These are phyloP conservation scores for Aspergillus pseudoglaucus DNA, from an alignment of 2,329 filamentous ascomycete genomes.

Conservation along the genomic window DNA sequence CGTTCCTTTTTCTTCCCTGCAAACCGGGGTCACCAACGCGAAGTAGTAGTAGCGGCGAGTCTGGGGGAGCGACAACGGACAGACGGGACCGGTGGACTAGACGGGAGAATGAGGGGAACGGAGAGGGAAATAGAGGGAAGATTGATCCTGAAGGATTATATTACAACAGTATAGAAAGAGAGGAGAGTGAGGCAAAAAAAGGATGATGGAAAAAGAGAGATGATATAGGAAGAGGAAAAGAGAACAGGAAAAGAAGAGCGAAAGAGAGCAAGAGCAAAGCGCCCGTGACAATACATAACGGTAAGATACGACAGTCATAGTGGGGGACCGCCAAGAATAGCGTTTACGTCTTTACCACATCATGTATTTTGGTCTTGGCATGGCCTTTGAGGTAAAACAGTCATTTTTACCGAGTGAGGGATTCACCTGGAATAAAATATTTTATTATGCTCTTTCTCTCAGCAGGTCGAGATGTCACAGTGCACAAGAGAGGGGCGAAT, in stretches of 20 bases:
- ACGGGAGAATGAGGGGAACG: constrained; percentile 6
- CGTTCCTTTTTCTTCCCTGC: too few species aligned
- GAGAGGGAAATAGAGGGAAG: constrained; percentile 4
- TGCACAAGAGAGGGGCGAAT: too few species aligned
- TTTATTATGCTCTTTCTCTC: too few species aligned
- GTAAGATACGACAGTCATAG: neutral
- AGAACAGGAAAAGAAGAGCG: neutral
- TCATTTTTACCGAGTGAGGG: too few species aligned
- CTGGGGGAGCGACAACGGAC: constrained; percentile 4
- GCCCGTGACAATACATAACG: neutral
- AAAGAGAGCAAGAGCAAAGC: neutral
- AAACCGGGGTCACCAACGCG: too few species aligned
- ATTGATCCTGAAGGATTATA: neutral
- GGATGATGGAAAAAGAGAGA: neutral
- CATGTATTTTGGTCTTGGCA: neutral
- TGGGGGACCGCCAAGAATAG: neutral
- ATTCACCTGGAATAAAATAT: too few species aligned
- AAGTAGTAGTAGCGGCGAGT: neutral
- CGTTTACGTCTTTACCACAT: neutral
- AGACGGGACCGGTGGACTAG: constrained; percentile 1
- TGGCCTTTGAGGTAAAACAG: too few species aligned
- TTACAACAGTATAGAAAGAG: constrained; percentile 7
- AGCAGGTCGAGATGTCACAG: too few species aligned
- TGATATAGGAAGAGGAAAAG: neutral
- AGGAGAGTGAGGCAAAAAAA: constrained; percentile 3